Percentiles rank a stretch among this genome's conserved stretches.
Evolutionary conservation across 129 eudicot species (phyloP).

Genomic region (Pseudognaphalium luteoalbum): DNA sequence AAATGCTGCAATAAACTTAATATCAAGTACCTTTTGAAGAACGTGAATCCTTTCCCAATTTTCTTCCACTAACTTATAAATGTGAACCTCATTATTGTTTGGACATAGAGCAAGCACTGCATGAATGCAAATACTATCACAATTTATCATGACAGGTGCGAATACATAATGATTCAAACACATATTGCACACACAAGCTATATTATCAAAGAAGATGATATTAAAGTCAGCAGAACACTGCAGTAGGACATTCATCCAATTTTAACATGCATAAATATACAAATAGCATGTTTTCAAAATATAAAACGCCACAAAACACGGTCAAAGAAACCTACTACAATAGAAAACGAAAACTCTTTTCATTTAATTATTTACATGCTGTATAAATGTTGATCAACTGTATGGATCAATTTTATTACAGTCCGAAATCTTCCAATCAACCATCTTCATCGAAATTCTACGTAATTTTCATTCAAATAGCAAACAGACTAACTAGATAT

Average conservation of each 20-base stretch:
- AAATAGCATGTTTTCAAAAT: not conserved
- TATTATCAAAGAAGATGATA: conserved; percentile 23
- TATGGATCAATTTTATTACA: conserved; percentile 17
- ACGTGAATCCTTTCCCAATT: conserved; percentile 93
- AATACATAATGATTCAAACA: conserved; percentile 2
- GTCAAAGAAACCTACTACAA: conserved; percentile 10
- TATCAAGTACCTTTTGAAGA: conserved; percentile 79
- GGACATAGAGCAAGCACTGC: conserved; percentile 98
- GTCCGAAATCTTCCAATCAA: conserved; percentile 15
- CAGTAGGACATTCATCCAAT: not conserved
- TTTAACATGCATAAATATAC: conserved; percentile 22
- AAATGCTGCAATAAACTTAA: not conserved
- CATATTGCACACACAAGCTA: conserved; percentile 19
- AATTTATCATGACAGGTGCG: conserved; percentile 8
- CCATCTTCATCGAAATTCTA: conserved; percentile 11
- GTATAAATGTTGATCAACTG: not conserved
- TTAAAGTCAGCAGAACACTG: conserved; percentile 16
- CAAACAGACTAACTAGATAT: conserved; percentile 5
- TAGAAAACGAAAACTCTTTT: conserved; percentile 10
- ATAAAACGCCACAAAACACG: not conserved
- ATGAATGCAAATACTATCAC: conserved; percentile 19
- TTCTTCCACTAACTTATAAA: conserved; percentile 57
- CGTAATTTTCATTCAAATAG: not conserved
- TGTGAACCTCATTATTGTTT: conserved; percentile 87
- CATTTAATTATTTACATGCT: conserved; percentile 1